phyloP scores from a whole-genome alignment of 2,329 filamentous ascomycete genomes.

The Fonsecaea pedrosoi region DNA sequence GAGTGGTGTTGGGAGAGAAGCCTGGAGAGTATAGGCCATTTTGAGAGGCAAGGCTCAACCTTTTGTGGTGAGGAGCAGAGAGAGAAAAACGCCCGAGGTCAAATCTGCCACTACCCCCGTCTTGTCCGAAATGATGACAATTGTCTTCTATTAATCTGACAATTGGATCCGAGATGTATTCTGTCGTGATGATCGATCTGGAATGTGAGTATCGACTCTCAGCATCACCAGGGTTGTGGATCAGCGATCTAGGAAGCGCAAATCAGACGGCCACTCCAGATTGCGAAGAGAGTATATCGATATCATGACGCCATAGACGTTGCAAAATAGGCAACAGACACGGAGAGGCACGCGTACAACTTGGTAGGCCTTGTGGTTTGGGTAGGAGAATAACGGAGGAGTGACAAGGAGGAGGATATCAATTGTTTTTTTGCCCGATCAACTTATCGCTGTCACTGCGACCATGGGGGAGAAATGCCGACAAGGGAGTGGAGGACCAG shows the following conservation, averaged over 20 bases:
- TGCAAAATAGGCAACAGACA: constrained; percentile 12
- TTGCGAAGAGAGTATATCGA: constrained; percentile 19
- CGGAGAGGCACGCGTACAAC: constrained; percentile 3
- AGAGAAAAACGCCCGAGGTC: not conserved
- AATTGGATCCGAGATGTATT: not conserved
- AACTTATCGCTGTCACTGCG: constrained; percentile 16
- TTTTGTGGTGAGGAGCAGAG: not conserved
- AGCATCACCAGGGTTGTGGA: constrained; percentile 2
- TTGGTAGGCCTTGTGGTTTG: not conserved
- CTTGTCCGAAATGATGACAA: not conserved
- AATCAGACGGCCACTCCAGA: constrained; percentile 21
- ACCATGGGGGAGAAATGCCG: constrained; percentile 16
- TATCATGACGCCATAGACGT: constrained; percentile 38
- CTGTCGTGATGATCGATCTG: constrained; percentile 4
- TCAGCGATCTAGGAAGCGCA: constrained; percentile 25
- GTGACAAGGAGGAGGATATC: constrained; percentile 8
- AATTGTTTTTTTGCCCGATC: not conserved
- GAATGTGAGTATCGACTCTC: constrained; percentile 10
- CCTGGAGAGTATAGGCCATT: constrained; percentile 34
- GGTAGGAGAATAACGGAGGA: not conserved
- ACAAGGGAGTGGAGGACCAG: constrained; percentile 13
- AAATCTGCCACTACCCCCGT: not conserved
- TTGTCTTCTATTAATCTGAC: not conserved
- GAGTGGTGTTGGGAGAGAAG: constrained; percentile 37
- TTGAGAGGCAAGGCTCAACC: constrained; percentile 3